These are phyloP conservation scores for Xeromyces bisporus DNA, from an alignment of 495 filamentous ascomycete genomes.

Conservation along the genomic window DNA sequence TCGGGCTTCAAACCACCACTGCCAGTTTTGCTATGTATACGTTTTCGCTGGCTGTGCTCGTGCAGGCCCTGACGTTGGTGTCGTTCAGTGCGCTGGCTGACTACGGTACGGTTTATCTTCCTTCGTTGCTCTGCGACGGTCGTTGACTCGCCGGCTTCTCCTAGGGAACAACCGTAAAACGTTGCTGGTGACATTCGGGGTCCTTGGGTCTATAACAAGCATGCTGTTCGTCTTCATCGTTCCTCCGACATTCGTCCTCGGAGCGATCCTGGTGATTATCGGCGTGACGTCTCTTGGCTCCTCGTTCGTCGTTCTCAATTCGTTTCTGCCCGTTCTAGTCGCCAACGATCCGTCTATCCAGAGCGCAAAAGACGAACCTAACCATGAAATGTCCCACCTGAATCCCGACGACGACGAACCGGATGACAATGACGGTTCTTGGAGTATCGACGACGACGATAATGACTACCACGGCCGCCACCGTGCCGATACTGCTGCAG, in stretches of 20 bases:
- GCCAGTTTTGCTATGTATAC: slow-evolving; percentile 41
- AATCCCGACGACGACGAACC: slow-evolving; percentile 1
- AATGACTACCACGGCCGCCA: slow-evolving; percentile 11
- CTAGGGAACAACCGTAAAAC: slow-evolving; percentile 42
- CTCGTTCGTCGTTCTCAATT: slow-evolving; percentile 36
- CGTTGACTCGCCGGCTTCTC: neutral
- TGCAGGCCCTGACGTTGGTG: slow-evolving; percentile 36
- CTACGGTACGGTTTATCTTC: slow-evolving; percentile 26
- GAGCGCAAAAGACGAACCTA: slow-evolving; percentile 7
- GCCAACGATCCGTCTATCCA: slow-evolving; percentile 27
- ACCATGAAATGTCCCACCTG: slow-evolving; percentile 13
- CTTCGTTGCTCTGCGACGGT: neutral
- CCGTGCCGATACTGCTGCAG: slow-evolving; percentile 2
- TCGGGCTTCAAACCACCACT: slow-evolving; percentile 31
- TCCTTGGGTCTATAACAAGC: slow-evolving; percentile 55
- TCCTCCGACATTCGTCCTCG: slow-evolving; percentile 53
- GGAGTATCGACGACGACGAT: neutral
- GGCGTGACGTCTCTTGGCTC: slow-evolving; percentile 55
- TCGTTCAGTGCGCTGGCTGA: slow-evolving; percentile 37
- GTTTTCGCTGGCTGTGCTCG: slow-evolving; percentile 32
- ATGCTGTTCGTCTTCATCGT: slow-evolving; percentile 74
- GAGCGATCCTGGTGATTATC: slow-evolving; percentile 59
- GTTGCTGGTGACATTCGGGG: slow-evolving; percentile 60
- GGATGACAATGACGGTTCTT: neutral
- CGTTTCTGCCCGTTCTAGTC: slow-evolving; percentile 33